Base-by-base conservation (phyloP, 2,329 filamentous ascomycete genomes). In the Cadophora sp. region DNA sequence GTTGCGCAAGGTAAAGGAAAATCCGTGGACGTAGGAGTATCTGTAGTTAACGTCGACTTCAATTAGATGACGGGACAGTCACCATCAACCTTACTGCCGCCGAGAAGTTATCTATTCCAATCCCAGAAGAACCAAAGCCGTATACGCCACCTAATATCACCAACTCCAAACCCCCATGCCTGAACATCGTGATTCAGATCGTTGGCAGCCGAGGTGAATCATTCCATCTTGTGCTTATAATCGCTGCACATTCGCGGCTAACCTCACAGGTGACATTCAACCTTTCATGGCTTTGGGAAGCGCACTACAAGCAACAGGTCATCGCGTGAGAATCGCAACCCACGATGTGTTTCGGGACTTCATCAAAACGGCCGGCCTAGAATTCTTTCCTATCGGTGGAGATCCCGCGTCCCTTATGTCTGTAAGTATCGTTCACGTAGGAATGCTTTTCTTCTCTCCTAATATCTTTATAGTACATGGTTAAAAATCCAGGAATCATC, bases 261-360 rank as follows among this genome's bases (percentile, higher is more conserved):
- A 48, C 18, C 24, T 27, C 11, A 5, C 33, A 60, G 90, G 90
- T 30, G 90, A 93, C 73, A 89, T 93, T 0, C 91, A 93, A n/a
- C n/a, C n/a, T n/a, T n/a, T n/a, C n/a, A n/a, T n/a, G n/a, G n/a
- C n/a, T n/a, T n/a, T n/a, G n/a, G n/a, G n/a, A n/a, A n/a, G n/a
- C n/a, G n/a, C n/a, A n/a, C n/a, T n/a, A n/a, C n/a, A n/a, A n/a
- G n/a, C n/a, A n/a, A n/a, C n/a, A n/a, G n/a, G n/a, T n/a, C n/a
- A n/a, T n/a, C n/a, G n/a, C n/a, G n/a, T n/a, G n/a, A n/a, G n/a
- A n/a, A n/a, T n/a, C n/a, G n/a, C n/a, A n/a, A n/a, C n/a, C n/a
- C n/a, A n/a, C n/a, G n/a, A n/a, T n/a, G n/a, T n/a, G n/a, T n/a
- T n/a, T n/a, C n/a, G n/a, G n/a, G n/a, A n/a, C n/a, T n/a, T n/a